Evolutionary conservation across 2,329 filamentous ascomycete genomes (phyloP), one percentile per base, ranked within the genome.

Genomic region (Xylariales sp.): DNA sequence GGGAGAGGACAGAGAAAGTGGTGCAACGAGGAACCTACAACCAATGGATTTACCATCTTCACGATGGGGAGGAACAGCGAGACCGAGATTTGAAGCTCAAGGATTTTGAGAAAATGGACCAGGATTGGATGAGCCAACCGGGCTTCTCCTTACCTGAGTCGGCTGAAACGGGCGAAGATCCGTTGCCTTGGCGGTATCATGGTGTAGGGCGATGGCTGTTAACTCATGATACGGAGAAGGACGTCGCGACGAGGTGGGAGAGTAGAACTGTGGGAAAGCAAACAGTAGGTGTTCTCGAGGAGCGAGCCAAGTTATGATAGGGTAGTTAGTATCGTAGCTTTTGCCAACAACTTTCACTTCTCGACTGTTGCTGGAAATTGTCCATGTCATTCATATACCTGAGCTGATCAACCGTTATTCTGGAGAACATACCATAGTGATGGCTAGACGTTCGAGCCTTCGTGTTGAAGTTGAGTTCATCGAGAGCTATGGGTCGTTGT

Each of bases 21-120:
- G 80, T 84, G 0, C 61, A 72, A 9, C 60, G 78, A 2, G 79
- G 80, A 0, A 81, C 77, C n/a, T 56, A 70, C 10, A 76, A 84
- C 47, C 79, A 82, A 50, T 70, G 73, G 51, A 63, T 83, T 1
- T 82, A 82, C 40, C 79, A 83, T 47, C 58, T 83, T 2, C 68
- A 72, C 4, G 78, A 84, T 46, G 80, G 79, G 0, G 56, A 62
- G 0, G 73, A 76, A 45, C 80, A 82, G 54, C 49, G 64, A 39
- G 68, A 74, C 37, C 63, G 78, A 1, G 78, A 82, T 15, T 44
- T 48, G 21, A 55, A 46, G 31, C 58, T 66, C 31, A 53, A 51
- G 31, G 29, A 41, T 5, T 66, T 61, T 35, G 58, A 55, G 6
- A 45, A 56, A 8, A 38, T 56, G 22, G 64, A 64, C 14, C 40